These are phyloP conservation scores for Aureobasidium sp. DNA, from an alignment of 2,329 filamentous ascomycete species.

Conservation along the genomic window DNA sequence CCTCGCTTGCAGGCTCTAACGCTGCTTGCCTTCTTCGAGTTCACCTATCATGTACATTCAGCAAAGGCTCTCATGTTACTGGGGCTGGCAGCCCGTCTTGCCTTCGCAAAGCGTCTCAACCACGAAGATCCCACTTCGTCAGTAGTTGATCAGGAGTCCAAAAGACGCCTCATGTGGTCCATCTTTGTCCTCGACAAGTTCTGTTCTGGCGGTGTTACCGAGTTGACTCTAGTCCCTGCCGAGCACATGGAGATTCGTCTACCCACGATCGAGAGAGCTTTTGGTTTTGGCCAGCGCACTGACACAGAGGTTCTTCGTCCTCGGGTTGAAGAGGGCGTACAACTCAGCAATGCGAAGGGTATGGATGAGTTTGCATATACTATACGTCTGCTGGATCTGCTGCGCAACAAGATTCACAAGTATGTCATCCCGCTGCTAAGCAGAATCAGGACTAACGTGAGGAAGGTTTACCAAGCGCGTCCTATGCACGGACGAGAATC, in stretches of 20 bases:
- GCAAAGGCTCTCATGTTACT: constrained; percentile 3
- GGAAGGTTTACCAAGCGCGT: background rate
- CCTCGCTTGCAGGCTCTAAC: constrained; percentile 1
- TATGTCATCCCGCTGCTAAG: background rate
- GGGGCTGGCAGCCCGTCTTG: constrained; percentile 2
- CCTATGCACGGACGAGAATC: background rate
- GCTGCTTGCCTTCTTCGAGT: constrained; percentile 3
- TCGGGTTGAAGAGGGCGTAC: background rate
- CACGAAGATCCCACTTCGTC: background rate
- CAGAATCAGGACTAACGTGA: background rate
- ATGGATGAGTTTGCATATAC: constrained; percentile 9
- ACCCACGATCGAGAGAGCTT: background rate
- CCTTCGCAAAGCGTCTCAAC: constrained; percentile 3
- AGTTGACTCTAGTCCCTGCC: background rate
- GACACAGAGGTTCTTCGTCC: background rate
- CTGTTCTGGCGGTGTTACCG: background rate
- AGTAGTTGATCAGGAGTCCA: constrained; percentile 3
- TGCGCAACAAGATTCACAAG: constrained; percentile 7
- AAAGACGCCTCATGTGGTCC: constrained; percentile 5
- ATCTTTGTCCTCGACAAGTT: constrained; percentile 8
- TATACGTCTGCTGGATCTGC: background rate
- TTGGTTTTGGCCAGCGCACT: background rate
- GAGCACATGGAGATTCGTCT: background rate
- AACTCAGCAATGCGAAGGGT: background rate
- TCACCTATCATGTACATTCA: background rate